Conservation (phyloP, 805 yeast species). For the Aciculoconidium aculeatum region DNA sequence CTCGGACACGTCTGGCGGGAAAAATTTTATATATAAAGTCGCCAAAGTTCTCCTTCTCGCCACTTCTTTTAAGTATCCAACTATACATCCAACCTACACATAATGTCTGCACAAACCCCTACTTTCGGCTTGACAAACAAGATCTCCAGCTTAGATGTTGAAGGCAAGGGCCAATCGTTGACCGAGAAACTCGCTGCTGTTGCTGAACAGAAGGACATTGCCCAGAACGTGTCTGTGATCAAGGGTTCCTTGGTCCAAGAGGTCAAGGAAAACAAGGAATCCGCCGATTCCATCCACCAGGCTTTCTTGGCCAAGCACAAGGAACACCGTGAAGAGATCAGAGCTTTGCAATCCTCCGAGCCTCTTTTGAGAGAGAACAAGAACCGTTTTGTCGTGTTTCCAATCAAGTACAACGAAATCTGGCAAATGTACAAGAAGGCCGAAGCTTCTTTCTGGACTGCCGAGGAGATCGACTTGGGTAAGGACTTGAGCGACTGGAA, state of each 20-base stretch:
- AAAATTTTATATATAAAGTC: too few species aligned
- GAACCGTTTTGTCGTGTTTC: slow-evolving; percentile 87
- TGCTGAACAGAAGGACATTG: slow-evolving; percentile 29
- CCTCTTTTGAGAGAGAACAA: slow-evolving; percentile 83
- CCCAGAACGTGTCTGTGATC: slow-evolving; percentile 16
- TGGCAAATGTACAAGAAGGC: slow-evolving; percentile 99
- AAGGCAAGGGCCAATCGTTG: slow-evolving; percentile 28
- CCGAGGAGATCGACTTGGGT: slow-evolving; percentile 94
- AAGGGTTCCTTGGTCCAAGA: slow-evolving; percentile 12
- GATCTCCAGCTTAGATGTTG: slow-evolving; percentile 36
- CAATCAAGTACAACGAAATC: slow-evolving; percentile 93
- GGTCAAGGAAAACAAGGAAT: slow-evolving; percentile 20
- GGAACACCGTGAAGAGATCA: slow-evolving; percentile 67
- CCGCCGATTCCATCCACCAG: slow-evolving; percentile 38
- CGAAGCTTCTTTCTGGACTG: slow-evolving; percentile 99
- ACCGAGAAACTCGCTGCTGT: slow-evolving; percentile 40
- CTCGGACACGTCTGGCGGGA: too few species aligned
- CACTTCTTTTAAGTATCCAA: too few species aligned
- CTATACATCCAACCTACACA: too few species aligned
- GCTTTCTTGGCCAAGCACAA: slow-evolving; percentile 56
- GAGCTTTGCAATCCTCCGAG: slow-evolving; percentile 78
- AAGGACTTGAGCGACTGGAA: slow-evolving; percentile 95
- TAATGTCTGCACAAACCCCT: slow-evolving; percentile 60
- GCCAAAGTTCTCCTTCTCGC: slow-evolving; percentile 1
- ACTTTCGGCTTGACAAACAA: slow-evolving; percentile 42